These are phyloP conservation scores for Arabis hirsuta DNA, from an alignment of 345 rosid species.

Conservation along the genomic window DNA sequence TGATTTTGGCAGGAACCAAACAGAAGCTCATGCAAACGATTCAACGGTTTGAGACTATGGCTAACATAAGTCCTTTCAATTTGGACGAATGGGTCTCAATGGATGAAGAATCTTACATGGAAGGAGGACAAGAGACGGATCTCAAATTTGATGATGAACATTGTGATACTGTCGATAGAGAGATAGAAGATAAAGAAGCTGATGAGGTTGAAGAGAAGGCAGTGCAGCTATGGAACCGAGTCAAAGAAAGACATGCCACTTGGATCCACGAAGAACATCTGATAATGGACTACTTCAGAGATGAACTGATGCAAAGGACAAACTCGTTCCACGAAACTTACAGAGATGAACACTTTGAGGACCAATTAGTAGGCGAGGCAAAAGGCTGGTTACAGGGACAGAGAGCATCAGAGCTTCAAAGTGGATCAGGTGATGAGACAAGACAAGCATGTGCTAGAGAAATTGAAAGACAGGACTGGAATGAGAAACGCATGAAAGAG, in stretches of 20 bases:
- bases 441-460: conserved; percentile 47
- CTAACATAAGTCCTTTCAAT: conserved; percentile 44
- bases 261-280: conserved; percentile 45
- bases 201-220: conserved; percentile 53
- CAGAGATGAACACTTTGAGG: conserved; percentile 15
- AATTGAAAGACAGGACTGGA: conserved; percentile 49
- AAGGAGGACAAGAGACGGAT: conserved; percentile 25
- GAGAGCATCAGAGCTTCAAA: conserved; percentile 29
- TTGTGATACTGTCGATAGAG: not conserved
- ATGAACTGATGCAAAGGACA: conserved; percentile 42
- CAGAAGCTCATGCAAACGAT: conserved; percentile 51
- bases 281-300: conserved; percentile 57
- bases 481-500: conserved; percentile 43
- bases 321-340: conserved; percentile 7
- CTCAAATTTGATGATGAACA: conserved; percentile 28
- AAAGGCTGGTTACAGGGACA: conserved; percentile 57
- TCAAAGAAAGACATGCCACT: conserved; percentile 43
- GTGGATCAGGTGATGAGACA: conserved; percentile 37
- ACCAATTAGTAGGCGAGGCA: conserved; percentile 44
- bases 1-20: conserved; percentile 43
- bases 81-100: conserved; percentile 47
- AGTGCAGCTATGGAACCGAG: conserved; percentile 45
- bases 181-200: conserved; percentile 39
- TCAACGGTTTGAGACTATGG: conserved; percentile 42
- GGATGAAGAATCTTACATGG: conserved; percentile 44